Evolutionary conservation across 163 green algal genomes (phyloP).

Genomic region (Chlamydomonas reinhardtii): DNA sequence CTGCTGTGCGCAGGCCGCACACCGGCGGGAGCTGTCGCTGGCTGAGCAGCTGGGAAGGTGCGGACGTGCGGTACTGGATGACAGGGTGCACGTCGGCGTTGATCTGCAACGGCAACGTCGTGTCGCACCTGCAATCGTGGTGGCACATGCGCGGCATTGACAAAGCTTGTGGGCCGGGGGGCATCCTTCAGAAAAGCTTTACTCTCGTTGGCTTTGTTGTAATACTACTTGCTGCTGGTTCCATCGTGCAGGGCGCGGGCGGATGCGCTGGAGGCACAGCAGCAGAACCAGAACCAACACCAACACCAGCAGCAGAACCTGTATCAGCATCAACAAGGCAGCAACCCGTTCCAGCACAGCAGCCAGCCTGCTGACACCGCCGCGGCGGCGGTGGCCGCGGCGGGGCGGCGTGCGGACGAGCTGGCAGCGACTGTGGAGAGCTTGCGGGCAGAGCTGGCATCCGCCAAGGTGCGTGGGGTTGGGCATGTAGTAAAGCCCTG

Average conservation of each 20-base stretch:
- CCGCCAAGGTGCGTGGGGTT: neutral
- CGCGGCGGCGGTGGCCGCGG: constrained; percentile 7
- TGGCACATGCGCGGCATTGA: too few species aligned
- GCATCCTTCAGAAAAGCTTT: too few species aligned
- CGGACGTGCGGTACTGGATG: neutral
- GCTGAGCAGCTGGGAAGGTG: constrained; percentile 51
- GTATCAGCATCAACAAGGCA: too few species aligned
- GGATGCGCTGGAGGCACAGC: constrained; percentile 16
- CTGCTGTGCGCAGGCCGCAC: neutral
- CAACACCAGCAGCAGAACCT: too few species aligned
- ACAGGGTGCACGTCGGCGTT: neutral
- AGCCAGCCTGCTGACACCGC: neutral
- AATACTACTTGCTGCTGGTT: too few species aligned
- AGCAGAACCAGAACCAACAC: too few species aligned
- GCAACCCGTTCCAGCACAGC: neutral
- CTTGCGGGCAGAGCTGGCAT: neutral
- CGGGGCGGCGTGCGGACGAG: neutral
- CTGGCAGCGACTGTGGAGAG: neutral
- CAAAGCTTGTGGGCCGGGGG: too few species aligned
- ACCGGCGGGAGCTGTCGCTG: constrained; percentile 38
- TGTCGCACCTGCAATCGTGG: too few species aligned
- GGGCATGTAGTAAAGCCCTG: too few species aligned
- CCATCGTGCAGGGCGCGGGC: constrained; percentile 22
- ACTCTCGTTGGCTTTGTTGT: too few species aligned
- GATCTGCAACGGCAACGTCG: too few species aligned